Evolutionary conservation across 2,329 filamentous ascomycete genomes (phyloP).

Genomic region (Cordyceps cateniannulata): DNA sequence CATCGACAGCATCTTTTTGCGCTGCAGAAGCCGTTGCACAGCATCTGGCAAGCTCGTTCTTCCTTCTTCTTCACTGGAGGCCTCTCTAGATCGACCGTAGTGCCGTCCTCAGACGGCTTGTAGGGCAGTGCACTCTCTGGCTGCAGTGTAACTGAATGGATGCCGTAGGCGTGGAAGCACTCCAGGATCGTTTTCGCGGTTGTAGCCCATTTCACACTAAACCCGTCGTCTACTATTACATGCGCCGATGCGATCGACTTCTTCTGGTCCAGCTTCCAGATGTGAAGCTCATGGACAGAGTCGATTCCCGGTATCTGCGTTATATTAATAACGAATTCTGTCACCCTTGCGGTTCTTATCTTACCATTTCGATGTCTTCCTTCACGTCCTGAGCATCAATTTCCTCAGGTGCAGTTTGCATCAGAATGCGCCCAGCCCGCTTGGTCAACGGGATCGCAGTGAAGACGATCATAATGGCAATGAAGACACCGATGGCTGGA

Average conservation of each 20-base stretch:
- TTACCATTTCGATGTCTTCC: constrained; percentile 60
- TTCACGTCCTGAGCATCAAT: constrained; percentile 57
- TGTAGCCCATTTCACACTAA: constrained; percentile 51
- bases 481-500: constrained; percentile 61
- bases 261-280: constrained; percentile 66
- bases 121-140: constrained; percentile 41
- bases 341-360: not conserved
- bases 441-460: constrained; percentile 58
- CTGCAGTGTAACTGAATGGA: constrained; percentile 66
- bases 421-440: constrained; percentile 56
- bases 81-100: not conserved
- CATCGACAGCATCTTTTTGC: constrained; percentile 42
- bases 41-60: constrained; percentile 39
- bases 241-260: constrained; percentile 66
- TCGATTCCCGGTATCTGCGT: constrained; percentile 56
- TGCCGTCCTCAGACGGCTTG: constrained; percentile 4
- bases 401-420: constrained; percentile 58
- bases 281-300: constrained; percentile 65
- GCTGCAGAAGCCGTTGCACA: constrained; percentile 45
- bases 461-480: constrained; percentile 64
- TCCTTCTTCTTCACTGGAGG: constrained; percentile 15
- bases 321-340: not conserved
- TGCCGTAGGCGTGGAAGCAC: constrained; percentile 66
- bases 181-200: constrained; percentile 57
- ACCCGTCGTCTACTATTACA: constrained; percentile 53